Base-by-base conservation (phyloP, 2,329 filamentous ascomycete species). In the Hyphodiscus sp. region DNA sequence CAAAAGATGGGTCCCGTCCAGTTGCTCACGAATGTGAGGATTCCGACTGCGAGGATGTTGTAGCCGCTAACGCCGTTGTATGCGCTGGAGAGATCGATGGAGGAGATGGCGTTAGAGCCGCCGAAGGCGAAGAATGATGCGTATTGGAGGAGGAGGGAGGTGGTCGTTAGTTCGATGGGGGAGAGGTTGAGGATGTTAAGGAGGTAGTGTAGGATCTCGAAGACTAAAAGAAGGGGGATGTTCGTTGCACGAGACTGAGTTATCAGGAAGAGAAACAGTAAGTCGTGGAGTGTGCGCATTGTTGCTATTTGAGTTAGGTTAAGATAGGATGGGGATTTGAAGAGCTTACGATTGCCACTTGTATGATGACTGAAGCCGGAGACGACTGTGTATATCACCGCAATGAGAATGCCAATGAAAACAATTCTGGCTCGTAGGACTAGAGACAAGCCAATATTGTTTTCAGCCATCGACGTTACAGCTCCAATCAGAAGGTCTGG, bases 1-100 rank as follows among this genome's bases (percentile, higher is more conserved):
- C 91, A 99, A 81, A 89, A 97, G 11, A 97, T 80, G 0, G 91
- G 83, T 0, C 87, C 94, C 0, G 89, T 85, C 91, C 92, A 99
- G 68, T 99, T 99, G 62, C 87, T 83, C 7, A 90, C 68, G 65
- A 96, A 96, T 1, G 91, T 91, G 49, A 99, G 76, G 2, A 89
- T 58, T 0, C 90, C 94, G 16, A 99, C 94, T 16, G 84, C 78
- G n/a, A 83, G 58, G 58, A 94, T 76, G 65, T 88, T 91, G 74
- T 95, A 99, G 52, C 78, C 82, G 48, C 79, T 80, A 41, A 99
- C 78, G 58, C 94, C 94, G 65, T 99, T 99, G 73, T 99, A 99
- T 0, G 91, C 91, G 67, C 86, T 95, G 6, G 90, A 95, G 19
- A 99, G 79, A 66, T 97, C 91, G 63, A 99, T 83, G n/a, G 88